Conservation (phyloP, 1,139 yeast genomes). For the Saccharomyces hybrid region DNA sequence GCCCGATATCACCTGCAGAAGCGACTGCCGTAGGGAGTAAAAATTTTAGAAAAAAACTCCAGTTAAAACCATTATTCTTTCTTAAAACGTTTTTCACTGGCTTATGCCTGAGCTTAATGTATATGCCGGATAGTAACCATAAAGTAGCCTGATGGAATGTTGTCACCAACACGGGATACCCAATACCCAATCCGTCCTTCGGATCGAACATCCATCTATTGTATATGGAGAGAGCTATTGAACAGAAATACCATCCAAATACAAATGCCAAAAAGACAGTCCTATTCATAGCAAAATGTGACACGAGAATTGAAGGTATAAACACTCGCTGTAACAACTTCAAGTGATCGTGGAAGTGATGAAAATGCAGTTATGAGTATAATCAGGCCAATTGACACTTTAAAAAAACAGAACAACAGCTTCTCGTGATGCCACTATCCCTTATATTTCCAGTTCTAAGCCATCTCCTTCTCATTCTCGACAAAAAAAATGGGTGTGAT, state of each 20-base stretch:
- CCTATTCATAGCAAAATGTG: constrained; percentile 4
- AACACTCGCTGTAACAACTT: constrained; percentile 2
- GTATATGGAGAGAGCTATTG: constrained; percentile 75
- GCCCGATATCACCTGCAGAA: constrained; percentile 88
- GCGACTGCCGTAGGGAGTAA: constrained; percentile 83
- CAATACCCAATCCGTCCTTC: constrained; percentile 55
- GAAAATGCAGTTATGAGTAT: background rate
- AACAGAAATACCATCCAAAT: constrained; percentile 47
- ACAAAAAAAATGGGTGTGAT: background rate
- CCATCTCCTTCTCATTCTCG: background rate
- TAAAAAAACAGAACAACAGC: background rate
- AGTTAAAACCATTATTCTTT: constrained; percentile 22
- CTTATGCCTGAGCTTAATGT: constrained; percentile 14
- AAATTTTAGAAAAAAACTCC: constrained; percentile 40
- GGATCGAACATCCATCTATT: constrained; percentile 96
- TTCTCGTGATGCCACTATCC: background rate
- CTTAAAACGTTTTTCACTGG: constrained; percentile 2
- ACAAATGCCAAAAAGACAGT: constrained; percentile 15
- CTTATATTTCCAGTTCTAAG: background rate
- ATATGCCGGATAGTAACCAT: constrained; percentile 29
- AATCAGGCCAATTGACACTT: background rate
- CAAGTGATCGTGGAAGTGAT: background rate
- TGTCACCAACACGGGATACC: constrained; percentile 78
- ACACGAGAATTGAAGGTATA: background rate
- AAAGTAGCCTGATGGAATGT: constrained; percentile 77